Evolutionary conservation across 352 stramenopile genomes (phyloP), one percentile per base, ranked within the genome.

Genomic region (Phytophthora kernoviae): DNA sequence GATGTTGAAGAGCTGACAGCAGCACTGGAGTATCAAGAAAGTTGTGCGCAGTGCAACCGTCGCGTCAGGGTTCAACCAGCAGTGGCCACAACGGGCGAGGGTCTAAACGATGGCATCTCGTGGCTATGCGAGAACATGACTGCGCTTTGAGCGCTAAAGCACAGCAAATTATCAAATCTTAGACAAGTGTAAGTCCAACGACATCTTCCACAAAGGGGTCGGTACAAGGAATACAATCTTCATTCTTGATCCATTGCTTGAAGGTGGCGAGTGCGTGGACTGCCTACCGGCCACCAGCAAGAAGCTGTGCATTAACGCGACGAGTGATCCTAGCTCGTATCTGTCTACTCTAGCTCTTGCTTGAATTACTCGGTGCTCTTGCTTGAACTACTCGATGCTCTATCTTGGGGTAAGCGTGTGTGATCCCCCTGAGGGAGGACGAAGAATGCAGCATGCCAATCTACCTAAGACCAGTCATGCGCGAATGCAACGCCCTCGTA

Each of bases 401-500:
- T 63, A 59, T 56, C 43, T 39, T 58, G 51, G 42, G 65, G 22
- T 53, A 54, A 40, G 39, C 34, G 54, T 51, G 58, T 45, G 7
- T 22, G 30, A n/a, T 60, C 45, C 52, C 64, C 24, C 53, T 52
- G 39, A 20, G 36, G 37, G n/a, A 14, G 27, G 52, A 57, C 52
- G 27, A 36, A 15, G 24, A 58, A 49, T 53, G 39, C 11, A 48
- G 46, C 42, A 65, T 37, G 27, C 60, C 58, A 20, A 55, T 20
- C 44, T 42, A 53, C 64, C 52, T 75, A 68, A 30, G 67, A 76
- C 82, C 84, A 95, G 62, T 95, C 84, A 48, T 90, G 77, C 6
- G 93, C 74, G 63, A 98, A 97, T 49, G 96, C 94, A 36, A 98
- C 72, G 42, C 93, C 93, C 63, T 98, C 94, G 70, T 91, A 98